Conservation (phyloP, 202 grass and related monocot genomes). For the Schoenoplectus tabernaemontani region DNA sequence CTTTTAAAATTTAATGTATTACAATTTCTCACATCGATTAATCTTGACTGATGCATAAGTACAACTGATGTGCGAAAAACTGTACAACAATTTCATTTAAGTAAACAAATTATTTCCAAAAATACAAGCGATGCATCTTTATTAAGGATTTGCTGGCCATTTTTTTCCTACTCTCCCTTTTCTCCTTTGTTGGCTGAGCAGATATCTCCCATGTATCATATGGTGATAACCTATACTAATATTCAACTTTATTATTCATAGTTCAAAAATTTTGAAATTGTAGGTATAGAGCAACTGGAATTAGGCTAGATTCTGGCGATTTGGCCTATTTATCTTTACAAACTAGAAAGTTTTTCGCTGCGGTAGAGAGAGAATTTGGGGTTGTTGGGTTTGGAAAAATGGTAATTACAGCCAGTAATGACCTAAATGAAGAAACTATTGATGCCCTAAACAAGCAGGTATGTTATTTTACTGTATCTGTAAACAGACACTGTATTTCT, state of each 20-base stretch:
- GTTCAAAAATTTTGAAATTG: background rate
- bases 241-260: constrained; percentile 9
- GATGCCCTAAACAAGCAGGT: constrained; percentile 99
- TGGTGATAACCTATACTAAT: background rate
- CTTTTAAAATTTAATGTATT: background rate
- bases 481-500: background rate
- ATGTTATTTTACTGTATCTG: constrained; percentile 4
- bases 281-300: constrained; percentile 86
- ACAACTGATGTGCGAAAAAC: background rate
- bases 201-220: background rate
- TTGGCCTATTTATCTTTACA: constrained; percentile 76
- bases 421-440: constrained; percentile 98
- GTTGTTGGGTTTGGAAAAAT: constrained; percentile 60
- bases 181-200: background rate
- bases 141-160: background rate
- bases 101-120: background rate
- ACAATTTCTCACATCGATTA: background rate
- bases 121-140: background rate
- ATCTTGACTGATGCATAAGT: background rate
- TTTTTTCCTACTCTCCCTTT: background rate
- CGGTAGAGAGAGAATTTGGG: constrained; percentile 71
- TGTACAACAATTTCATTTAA: background rate
- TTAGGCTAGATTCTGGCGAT: constrained; percentile 94
- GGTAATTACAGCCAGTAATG: constrained; percentile 85
- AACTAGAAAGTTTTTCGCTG: constrained; percentile 57